phyloP scores from a whole-genome alignment of 441 rosid species.

The Gossypium lobatum region DNA sequence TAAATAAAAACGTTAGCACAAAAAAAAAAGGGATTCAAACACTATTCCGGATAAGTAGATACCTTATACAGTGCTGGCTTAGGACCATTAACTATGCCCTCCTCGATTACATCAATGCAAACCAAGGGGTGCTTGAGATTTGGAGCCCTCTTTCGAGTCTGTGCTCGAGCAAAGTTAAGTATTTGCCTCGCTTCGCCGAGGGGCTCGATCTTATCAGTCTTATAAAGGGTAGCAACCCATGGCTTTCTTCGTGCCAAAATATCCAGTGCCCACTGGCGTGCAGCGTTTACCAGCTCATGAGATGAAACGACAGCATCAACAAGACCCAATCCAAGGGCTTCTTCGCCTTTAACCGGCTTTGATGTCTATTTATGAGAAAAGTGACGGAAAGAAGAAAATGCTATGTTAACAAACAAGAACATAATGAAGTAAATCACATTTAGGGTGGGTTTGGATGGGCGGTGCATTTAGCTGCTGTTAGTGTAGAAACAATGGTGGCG shows the following conservation, averaged over 20 bases:
- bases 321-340: conserved; percentile 73
- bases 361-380: conserved; percentile 49
- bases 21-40: neutral
- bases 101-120: conserved; percentile 79
- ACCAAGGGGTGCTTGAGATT: conserved; percentile 77
- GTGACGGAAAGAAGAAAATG: neutral
- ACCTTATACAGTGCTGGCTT: conserved; percentile 83
- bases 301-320: conserved; percentile 76
- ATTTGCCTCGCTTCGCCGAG: conserved; percentile 94
- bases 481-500: no score
- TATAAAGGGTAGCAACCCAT: conserved; percentile 75
- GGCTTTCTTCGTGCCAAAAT: conserved; percentile 65
- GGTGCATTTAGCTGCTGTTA: no score
- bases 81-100: conserved; percentile 78
- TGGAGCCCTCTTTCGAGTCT: conserved; percentile 69
- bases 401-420: conserved; percentile 2
- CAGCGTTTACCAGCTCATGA: conserved; percentile 51
- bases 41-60: conserved; percentile 8
- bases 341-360: conserved; percentile 69
- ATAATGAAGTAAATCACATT: neutral
- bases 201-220: conserved; percentile 77
- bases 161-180: conserved; percentile 78
- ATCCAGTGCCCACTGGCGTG: conserved; percentile 83
- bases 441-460: no score
- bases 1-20: neutral